A percentile compares a stretch with the other conserved stretches of the same genome.
These are phyloP conservation scores for Blastocystis sp. DNA, from an alignment of 352 stramenopile genomes.

Conservation along the genomic window DNA sequence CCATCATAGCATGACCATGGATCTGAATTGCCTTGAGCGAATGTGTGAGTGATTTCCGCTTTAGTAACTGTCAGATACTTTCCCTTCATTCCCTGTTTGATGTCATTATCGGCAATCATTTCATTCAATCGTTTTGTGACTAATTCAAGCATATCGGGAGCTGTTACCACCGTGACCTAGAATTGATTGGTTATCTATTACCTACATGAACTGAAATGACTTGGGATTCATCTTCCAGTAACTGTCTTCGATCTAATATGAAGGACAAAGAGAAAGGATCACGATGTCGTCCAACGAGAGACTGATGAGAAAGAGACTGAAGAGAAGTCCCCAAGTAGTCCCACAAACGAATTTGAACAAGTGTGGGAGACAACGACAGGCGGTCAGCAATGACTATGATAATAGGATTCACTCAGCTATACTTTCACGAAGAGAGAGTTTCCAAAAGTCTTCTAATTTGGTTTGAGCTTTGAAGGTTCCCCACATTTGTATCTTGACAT, in stretches of 20 bases:
- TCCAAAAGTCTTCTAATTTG: slow-evolving; percentile 20
- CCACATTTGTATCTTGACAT: background rate
- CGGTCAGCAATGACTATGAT: slow-evolving; percentile 25
- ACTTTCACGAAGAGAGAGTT: slow-evolving; percentile 47
- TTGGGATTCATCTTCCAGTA: background rate
- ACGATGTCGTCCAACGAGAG: background rate
- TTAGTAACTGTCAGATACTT: slow-evolving; percentile 12
- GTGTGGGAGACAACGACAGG: background rate
- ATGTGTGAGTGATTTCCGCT: background rate
- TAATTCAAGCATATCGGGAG: slow-evolving; percentile 7
- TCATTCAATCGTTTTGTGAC: slow-evolving; percentile 54
- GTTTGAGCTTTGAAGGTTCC: background rate
- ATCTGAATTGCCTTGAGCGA: slow-evolving; percentile 19
- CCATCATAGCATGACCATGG: slow-evolving; percentile 50
- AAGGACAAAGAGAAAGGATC: background rate
- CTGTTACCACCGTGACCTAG: slow-evolving; percentile 42
- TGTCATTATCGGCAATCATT: slow-evolving; percentile 63
- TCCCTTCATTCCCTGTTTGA: slow-evolving; percentile 32
- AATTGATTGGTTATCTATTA: background rate
- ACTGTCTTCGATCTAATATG: background rate
- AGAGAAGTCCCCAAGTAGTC: background rate
- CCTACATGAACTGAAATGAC: slow-evolving; percentile 22
- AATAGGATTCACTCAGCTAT: background rate
- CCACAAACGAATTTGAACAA: slow-evolving; percentile 43
- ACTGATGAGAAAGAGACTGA: background rate